Evolutionary conservation across 2,329 filamentous ascomycete genomes (phyloP).

Genomic region (Pseudocercospora fuligena): DNA sequence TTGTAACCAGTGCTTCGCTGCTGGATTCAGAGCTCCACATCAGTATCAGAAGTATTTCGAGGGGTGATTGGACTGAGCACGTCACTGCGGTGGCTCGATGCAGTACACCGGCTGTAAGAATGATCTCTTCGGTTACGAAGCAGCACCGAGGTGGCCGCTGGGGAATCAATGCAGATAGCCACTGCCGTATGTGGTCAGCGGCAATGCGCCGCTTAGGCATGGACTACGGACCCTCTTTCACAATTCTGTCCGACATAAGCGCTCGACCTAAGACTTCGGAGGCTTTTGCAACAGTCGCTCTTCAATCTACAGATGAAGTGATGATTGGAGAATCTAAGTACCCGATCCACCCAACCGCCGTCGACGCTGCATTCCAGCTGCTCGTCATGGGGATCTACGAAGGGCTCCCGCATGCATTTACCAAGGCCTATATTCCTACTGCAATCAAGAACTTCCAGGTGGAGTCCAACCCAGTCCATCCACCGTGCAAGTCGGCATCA

Average conservation of each 20-base stretch:
- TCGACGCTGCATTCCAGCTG: conserved; percentile 1
- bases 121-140: not conserved
- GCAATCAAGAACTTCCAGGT: not conserved
- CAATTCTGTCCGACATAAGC: not conserved
- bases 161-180: not conserved
- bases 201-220: not conserved
- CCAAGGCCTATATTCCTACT: not conserved
- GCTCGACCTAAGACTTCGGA: not conserved
- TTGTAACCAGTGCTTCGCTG: not conserved
- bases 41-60: not conserved
- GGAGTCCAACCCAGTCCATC: not conserved
- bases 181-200: not conserved
- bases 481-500: not conserved
- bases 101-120: not conserved
- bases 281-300: not conserved
- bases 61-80: not conserved
- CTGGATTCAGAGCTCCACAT: not conserved
- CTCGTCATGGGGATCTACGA: not conserved
- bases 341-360: not conserved
- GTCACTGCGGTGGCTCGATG: not conserved
- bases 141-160: not conserved
- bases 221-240: not conserved
- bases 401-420: not conserved
- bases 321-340: not conserved
- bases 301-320: not conserved